A percentile compares a stretch with the other conserved stretches of the same genome.
Evolutionary conservation across 768 basidiomycete genomes (phyloP).

Genomic region (Dacryopinax primogenitus): DNA sequence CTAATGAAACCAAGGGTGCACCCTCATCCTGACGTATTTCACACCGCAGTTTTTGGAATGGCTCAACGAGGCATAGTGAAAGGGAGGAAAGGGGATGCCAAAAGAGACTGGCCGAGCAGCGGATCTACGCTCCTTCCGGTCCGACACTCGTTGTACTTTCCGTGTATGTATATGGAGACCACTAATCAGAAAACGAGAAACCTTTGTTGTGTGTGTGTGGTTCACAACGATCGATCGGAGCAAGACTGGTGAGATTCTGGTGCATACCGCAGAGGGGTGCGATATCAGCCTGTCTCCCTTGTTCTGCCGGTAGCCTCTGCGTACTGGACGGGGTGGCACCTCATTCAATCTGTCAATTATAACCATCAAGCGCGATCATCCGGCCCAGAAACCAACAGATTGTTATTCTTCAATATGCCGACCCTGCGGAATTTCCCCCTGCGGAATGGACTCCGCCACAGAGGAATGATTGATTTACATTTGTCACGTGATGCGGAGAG

Average conservation of each 20-base stretch:
- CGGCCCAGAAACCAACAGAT: no score
- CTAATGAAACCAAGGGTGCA: slow-evolving; percentile 45
- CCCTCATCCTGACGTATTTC: slow-evolving; percentile 86
- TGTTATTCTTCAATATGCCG: no score
- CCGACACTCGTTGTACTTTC: background rate
- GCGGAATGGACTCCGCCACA: background rate
- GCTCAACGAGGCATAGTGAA: slow-evolving; percentile 34
- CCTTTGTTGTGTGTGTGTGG: no score
- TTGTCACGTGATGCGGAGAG: background rate
- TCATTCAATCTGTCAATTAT: slow-evolving; percentile 1
- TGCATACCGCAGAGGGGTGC: no score
- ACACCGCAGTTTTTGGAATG: slow-evolving; percentile 93
- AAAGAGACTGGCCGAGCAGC: background rate
- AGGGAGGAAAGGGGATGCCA: background rate
- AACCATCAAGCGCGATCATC: no score
- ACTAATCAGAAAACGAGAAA: no score
- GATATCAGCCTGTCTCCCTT: no score
- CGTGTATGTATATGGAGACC: slow-evolving; percentile 8
- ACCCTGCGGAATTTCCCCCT: background rate
- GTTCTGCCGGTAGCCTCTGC: no score
- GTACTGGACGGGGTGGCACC: no score
- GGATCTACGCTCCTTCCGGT: background rate
- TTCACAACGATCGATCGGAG: no score
- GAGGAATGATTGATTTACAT: background rate
- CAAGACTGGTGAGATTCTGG: no score